Conservation (phyloP, 345 rosid genomes). For the Streptanthus diversifolius region DNA sequence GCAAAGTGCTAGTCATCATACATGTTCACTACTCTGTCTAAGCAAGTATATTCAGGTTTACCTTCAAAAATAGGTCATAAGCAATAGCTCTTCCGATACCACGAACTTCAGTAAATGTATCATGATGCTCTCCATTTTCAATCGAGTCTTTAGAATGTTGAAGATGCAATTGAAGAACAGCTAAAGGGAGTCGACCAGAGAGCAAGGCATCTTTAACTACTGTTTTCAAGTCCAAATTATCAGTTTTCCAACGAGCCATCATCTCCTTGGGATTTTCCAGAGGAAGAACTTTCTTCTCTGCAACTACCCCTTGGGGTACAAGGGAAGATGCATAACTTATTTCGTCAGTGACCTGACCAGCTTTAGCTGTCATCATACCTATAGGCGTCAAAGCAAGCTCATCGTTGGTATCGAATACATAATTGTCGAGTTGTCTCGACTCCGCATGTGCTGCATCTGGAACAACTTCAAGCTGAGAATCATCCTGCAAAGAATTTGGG, state of each 20-base stretch:
- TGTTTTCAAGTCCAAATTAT: constrained; percentile 76
- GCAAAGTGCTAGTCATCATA: constrained; percentile 36
- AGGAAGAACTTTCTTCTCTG: constrained; percentile 58
- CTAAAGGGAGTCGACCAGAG: constrained; percentile 95
- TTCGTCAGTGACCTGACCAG: constrained; percentile 41
- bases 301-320: constrained; percentile 44
- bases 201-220: constrained; percentile 91
- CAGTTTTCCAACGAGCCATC: constrained; percentile 93
- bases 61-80: constrained; percentile 91
- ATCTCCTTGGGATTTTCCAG: constrained; percentile 92
- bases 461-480: constrained; percentile 52
- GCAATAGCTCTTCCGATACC: constrained; percentile 89
- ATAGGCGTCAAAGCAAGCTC: constrained; percentile 57
- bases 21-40: constrained; percentile 15
- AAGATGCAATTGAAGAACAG: constrained; percentile 96
- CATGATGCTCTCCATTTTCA: constrained; percentile 53
- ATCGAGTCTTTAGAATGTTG: constrained; percentile 60
- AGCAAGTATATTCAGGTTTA: constrained; percentile 40
- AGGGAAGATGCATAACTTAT: constrained; percentile 48
- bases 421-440: constrained; percentile 32
- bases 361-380: constrained; percentile 41
- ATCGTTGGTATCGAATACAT: constrained; percentile 34
- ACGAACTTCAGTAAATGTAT: constrained; percentile 88
- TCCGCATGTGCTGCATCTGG: constrained; percentile 44
- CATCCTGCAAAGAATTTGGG: constrained; percentile 41